These are phyloP conservation scores for Syncephalis plumigaleata DNA, from an alignment of 371 early-diverging fungal species.

Conservation along the genomic window DNA sequence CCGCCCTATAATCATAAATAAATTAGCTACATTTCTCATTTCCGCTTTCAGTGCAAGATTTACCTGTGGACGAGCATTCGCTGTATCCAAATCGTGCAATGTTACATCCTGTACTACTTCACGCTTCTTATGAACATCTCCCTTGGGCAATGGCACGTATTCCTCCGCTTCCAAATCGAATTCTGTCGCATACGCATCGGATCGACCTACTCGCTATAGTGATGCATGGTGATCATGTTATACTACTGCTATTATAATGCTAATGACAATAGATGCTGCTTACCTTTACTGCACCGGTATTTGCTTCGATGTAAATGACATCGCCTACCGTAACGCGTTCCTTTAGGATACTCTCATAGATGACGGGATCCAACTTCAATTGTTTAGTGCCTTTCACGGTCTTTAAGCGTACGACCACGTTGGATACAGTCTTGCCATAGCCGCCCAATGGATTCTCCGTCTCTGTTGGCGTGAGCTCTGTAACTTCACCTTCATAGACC, in stretches of 20 bases:
- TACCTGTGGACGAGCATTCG: conserved; percentile 82
- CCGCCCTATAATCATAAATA: conserved; percentile 36
- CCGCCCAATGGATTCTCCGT: conserved; percentile 83
- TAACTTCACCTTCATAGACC: conserved; percentile 99
- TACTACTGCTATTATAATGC: neutral
- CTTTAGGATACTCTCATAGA: conserved; percentile 90
- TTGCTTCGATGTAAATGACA: conserved; percentile 97
- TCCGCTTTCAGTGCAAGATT: neutral
- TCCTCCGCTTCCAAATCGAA: conserved; percentile 94
- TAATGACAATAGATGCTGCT: neutral
- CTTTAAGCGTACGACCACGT: conserved; percentile 92
- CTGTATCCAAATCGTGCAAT: conserved; percentile 97
- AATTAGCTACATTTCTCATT: neutral
- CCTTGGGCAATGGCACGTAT: conserved; percentile 96
- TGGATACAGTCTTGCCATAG: conserved; percentile 89
- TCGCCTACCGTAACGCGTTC: conserved; percentile 95
- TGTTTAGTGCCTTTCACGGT: conserved; percentile 98
- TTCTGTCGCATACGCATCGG: conserved; percentile 89
- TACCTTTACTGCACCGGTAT: conserved; percentile 92
- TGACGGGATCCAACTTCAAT: conserved; percentile 87
- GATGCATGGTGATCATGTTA: neutral
- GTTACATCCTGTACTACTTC: conserved; percentile 96
- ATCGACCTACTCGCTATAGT: conserved; percentile 80
- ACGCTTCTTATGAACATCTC: conserved; percentile 97
- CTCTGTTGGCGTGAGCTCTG: conserved; percentile 90